Evolutionary conservation across 2,329 filamentous ascomycete genomes (phyloP), one percentile per base, ranked within the genome.

Genomic region (Proliferodiscus dingleyae): DNA sequence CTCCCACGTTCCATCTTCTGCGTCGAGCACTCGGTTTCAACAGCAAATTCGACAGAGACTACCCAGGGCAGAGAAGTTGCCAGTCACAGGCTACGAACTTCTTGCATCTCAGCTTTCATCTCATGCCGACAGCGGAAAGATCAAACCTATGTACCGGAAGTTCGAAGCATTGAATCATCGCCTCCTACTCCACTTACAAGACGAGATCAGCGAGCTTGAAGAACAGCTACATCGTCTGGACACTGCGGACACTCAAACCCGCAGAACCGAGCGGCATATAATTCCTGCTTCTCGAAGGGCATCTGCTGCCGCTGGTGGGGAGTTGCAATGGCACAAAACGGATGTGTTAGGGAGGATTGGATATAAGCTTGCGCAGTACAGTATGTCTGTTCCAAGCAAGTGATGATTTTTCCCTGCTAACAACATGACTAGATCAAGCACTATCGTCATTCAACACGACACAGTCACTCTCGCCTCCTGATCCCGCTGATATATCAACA

Each of bases 121-220:
- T 26, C 49, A 47, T 21, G 37, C 53, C 55, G 51, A 41, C 43
- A 7, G 50, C 26, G 39, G 46, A 19, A 47, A 46, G 1, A 60
- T 64, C 38, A 60, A 59, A 37, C 87, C 88, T 1, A 76, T 95
- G 47, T 95, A 95, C 64, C 80, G 90, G 34, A 83, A 83, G 46
- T 96, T 96, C 59, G 83, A 87, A 61, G 75, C 80, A 9, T 69
- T 95, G 15, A 90, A 93, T 57, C 89, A 95, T 62, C 82, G 90
- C 2, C 69, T 95, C 2, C 69, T 96, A 2, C 71, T 95, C 0
- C 83, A 93, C 51, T 72, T 95, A 13, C 90, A 95, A 64, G 89
- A 95, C 60, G 88, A 95, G 63, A 78, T 95, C 15, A 73, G 75
- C 23, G 85, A 91, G 57, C 71, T 95, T 29, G 89, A 95, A 65